phyloP scores from a whole-genome alignment of 306 rosid genomes.

The Mucuna pruriens region DNA sequence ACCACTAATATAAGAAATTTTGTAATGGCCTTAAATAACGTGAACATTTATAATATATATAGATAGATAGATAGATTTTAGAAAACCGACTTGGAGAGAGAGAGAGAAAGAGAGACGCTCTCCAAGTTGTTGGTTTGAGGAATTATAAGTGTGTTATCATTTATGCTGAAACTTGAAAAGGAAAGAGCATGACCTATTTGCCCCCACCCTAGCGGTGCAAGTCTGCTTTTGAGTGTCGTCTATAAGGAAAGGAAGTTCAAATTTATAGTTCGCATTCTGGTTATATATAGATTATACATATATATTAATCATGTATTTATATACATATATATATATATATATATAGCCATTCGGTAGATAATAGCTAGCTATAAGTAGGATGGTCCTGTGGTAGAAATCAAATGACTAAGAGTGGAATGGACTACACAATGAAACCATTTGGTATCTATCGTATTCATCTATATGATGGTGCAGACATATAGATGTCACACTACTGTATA shows the following conservation, averaged over 20 bases:
- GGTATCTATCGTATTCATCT: slow-evolving; percentile 31
- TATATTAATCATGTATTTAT: background rate
- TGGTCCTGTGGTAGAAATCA: slow-evolving; percentile 6
- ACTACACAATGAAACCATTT: slow-evolving; percentile 20
- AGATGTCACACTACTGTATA: slow-evolving; percentile 5
- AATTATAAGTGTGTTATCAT: background rate
- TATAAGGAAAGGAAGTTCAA: background rate
- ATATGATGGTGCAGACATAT: slow-evolving; percentile 9
- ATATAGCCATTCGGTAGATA: background rate
- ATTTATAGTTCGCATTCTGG: background rate
- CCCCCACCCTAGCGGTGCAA: background rate
- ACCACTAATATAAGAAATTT: too few relatives aligned
- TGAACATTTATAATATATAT: too few relatives aligned
- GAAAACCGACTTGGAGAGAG: background rate
- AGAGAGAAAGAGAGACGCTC: background rate
- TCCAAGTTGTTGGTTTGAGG: background rate
- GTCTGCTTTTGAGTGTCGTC: background rate
- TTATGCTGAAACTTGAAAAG: background rate
- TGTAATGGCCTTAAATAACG: too few relatives aligned
- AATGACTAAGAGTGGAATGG: slow-evolving; percentile 16
- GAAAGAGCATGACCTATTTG: background rate
- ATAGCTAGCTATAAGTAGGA: slow-evolving; percentile 4
- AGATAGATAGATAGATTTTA: too few relatives aligned
- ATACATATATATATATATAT: background rate
- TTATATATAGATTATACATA: background rate